Percentiles rank a stretch among this genome's conserved stretches.
Evolutionary conservation across 2,329 filamentous ascomycete species (phyloP).

Genomic region (Beauveria pseudobassiana): DNA sequence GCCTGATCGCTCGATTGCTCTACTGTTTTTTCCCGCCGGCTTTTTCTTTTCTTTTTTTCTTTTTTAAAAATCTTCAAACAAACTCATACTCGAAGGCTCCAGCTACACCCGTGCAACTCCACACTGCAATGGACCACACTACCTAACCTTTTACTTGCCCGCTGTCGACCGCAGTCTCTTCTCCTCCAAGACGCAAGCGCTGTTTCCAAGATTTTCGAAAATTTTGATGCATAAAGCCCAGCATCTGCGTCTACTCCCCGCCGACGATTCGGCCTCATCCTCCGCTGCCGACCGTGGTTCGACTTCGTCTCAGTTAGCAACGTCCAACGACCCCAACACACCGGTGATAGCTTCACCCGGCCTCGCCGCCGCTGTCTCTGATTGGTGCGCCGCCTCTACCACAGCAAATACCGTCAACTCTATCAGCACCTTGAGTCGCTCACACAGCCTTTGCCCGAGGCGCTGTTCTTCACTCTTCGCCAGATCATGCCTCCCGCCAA

Average conservation of each 20-base stretch:
- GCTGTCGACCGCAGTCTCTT: background rate
- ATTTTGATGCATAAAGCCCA: background rate
- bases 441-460: background rate
- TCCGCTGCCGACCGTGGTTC: background rate
- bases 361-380: background rate
- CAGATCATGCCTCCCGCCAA: slow-evolving; percentile 3
- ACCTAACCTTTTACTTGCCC: background rate
- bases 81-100: background rate
- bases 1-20: background rate
- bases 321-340: background rate
- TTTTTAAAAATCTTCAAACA: background rate
- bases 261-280: background rate
- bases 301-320: background rate
- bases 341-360: slow-evolving; percentile 2
- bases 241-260: background rate
- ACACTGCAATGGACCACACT: background rate
- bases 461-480: background rate
- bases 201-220: background rate
- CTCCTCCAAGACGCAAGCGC: background rate
- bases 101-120: background rate
- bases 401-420: background rate
- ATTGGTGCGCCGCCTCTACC: background rate
- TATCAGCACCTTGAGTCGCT: background rate
- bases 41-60: background rate
- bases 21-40: background rate